Evolutionary conservation across 2,329 filamentous ascomycete species (phyloP), one percentile per base, ranked within the genome.

Genomic region (Dothistroma pini): DNA sequence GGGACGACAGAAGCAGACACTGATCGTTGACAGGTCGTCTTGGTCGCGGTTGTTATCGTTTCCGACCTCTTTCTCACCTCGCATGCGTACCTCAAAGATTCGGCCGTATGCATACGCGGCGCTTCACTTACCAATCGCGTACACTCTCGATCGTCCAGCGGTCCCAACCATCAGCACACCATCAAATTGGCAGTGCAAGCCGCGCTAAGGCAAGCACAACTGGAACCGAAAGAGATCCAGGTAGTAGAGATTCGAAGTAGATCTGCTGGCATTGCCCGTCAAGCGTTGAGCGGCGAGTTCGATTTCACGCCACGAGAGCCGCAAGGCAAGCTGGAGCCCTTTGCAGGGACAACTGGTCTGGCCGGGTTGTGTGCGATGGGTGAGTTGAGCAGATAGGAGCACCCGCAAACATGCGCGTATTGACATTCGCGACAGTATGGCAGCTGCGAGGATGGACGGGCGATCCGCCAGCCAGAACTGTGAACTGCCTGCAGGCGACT

Each of bases 1-100:
- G n/a, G 19, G 19, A 7, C 19, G 10, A 4, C 4, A 49, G 10
- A 49, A 11, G 22, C 19, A 49, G 32, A 54, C 34, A n/a, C 55
- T 67, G 52, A 66, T 58, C 21, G 25, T 19, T 4, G 7, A 34
- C 22, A 63, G 60, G 51, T 59, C 29, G 57, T 62, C 9, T 53
- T 65, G 21, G 60, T 69, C 19, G 69, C 63, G 10, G 48, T 65
- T 2, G 61, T 71, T 11, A 49, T 71, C 29, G 64, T 71, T 25
- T 69, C 67, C 11, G 65, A 68, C 31, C 56, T 59, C 1, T 69
- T 71, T 51, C 61, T 70, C 31, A 68, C 57, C 12, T 67, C 68
- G 1, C 68, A 69, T 56, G 66, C 66, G 41, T 71, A 69, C 52
- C 54, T 71, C 21, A 70, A 63, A 54, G 68, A 71, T 58, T 60